A percentile compares a stretch with the other conserved stretches of the same genome.
Evolutionary conservation across 805 yeast species (phyloP).

Genomic region (Maudiozyma bulderi): DNA sequence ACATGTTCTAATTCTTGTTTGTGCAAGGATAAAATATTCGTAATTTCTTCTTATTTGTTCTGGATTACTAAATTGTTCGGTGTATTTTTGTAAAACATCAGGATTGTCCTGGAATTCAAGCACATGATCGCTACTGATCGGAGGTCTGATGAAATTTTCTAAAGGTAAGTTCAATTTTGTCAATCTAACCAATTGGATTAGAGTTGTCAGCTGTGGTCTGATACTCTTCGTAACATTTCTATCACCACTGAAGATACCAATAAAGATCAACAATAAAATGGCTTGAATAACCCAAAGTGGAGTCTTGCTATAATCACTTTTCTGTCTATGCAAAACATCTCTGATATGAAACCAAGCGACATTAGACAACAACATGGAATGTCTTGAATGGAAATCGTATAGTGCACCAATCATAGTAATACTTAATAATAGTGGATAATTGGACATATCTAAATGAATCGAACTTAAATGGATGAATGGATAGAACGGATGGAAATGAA

Average conservation of each 20-base stretch:
- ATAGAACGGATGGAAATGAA: constrained; percentile 71
- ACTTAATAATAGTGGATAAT: constrained; percentile 59
- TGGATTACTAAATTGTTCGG: constrained; percentile 21
- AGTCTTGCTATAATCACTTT: constrained; percentile 42
- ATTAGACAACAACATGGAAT: constrained; percentile 62
- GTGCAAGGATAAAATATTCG: constrained; percentile 53
- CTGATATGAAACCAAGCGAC: constrained; percentile 61
- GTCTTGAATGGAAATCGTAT: constrained; percentile 68
- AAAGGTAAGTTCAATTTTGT: constrained; percentile 59
- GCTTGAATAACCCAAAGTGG: constrained; percentile 86
- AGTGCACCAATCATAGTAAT: constrained; percentile 87
- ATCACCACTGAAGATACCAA: constrained; percentile 69
- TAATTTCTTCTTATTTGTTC: constrained; percentile 29
- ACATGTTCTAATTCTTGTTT: constrained; percentile 69
- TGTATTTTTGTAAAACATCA: constrained; percentile 34
- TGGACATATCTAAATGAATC: constrained; percentile 41
- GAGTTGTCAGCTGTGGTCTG: constrained; percentile 68
- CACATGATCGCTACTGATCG: constrained; percentile 34
- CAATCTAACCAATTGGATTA: constrained; percentile 67
- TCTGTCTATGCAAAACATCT: constrained; percentile 47
- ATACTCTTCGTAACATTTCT: constrained; percentile 65
- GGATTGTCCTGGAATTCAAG: constrained; percentile 37
- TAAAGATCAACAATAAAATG: constrained; percentile 68
- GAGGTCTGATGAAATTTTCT: constrained; percentile 35
- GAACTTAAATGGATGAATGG: constrained; percentile 55